These are phyloP conservation scores for Lachnellula occidentalis DNA, from an alignment of 2,329 filamentous ascomycete species.

Conservation along the genomic window DNA sequence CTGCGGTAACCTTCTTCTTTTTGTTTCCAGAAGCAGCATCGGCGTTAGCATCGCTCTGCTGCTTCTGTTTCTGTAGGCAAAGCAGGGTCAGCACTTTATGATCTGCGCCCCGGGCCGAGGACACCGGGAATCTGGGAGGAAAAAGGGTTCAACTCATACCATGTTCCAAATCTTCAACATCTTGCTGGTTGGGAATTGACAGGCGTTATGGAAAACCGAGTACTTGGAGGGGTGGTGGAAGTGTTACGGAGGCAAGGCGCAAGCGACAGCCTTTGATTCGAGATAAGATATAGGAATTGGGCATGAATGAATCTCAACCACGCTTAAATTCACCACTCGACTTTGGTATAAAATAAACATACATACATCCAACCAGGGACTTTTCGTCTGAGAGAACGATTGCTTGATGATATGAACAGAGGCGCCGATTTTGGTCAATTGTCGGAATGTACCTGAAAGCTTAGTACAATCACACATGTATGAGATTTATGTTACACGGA, in stretches of 20 bases:
- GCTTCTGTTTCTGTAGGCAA: conserved; percentile 74
- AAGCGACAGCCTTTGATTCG: not conserved
- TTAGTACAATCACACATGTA: not conserved
- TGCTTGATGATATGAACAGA: no score
- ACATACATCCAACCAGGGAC: not conserved
- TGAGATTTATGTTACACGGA: not conserved
- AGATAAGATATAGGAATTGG: not conserved
- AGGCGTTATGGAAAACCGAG: not conserved
- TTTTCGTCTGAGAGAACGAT: not conserved
- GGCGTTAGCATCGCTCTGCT: conserved; percentile 88
- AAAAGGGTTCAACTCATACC: conserved; percentile 47
- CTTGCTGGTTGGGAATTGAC: conserved; percentile 41
- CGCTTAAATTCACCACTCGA: not conserved
- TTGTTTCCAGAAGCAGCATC: conserved; percentile 66
- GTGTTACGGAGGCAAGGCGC: not conserved
- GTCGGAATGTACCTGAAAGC: no score
- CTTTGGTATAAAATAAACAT: not conserved
- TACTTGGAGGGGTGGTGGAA: not conserved
- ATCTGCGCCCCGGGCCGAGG: not conserved
- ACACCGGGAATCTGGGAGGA: not conserved
- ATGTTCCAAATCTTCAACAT: conserved; percentile 99
- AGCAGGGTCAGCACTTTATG: conserved; percentile 8
- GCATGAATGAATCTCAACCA: not conserved
- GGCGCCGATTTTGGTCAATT: no score
- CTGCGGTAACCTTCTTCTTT: conserved; percentile 98